Conservation (phyloP, 768 basidiomycete genomes). For the Mycena amicta region DNA sequence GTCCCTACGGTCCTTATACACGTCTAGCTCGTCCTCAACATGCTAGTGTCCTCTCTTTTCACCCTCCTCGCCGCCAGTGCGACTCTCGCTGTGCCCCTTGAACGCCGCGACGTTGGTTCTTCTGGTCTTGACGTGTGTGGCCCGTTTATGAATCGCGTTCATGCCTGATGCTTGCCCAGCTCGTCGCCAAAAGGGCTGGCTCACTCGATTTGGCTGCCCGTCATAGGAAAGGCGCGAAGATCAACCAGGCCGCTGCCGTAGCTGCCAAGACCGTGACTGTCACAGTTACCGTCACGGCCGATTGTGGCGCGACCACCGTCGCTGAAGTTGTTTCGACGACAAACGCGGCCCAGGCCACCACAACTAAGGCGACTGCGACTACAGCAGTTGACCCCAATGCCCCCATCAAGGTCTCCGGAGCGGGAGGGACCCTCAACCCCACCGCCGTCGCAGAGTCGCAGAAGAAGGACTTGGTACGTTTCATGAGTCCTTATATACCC, state of each 20-base stretch:
- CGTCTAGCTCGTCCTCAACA: constrained; percentile 2
- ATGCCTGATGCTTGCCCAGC: too few species aligned
- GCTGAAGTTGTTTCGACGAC: neutral
- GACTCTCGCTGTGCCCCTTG: constrained; percentile 19
- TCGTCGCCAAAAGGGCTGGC: too few species aligned
- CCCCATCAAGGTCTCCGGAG: constrained; percentile 15
- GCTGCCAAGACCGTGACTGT: constrained; percentile 12
- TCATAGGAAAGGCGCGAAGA: too few species aligned
- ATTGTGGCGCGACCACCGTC: neutral
- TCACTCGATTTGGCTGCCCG: too few species aligned
- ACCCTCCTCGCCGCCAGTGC: constrained; percentile 22
- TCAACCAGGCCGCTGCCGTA: too few species aligned
- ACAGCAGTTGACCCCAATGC: neutral
- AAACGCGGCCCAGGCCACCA: neutral
- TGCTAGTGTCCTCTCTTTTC: constrained; percentile 23
- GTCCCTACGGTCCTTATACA: constrained; percentile 17
- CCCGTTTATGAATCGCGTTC: too few species aligned
- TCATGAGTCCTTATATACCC: too few species aligned
- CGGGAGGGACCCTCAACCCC: constrained; percentile 17
- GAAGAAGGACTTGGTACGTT: too few species aligned
- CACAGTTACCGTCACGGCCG: constrained; percentile 8
- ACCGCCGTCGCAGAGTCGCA: constrained; percentile 23
- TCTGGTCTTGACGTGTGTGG: too few species aligned
- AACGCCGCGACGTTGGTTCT: constrained; percentile 15
- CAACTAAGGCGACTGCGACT: neutral